Base-by-base conservation (phyloP, 2,329 filamentous ascomycete species). In the Penicillium sp. region DNA sequence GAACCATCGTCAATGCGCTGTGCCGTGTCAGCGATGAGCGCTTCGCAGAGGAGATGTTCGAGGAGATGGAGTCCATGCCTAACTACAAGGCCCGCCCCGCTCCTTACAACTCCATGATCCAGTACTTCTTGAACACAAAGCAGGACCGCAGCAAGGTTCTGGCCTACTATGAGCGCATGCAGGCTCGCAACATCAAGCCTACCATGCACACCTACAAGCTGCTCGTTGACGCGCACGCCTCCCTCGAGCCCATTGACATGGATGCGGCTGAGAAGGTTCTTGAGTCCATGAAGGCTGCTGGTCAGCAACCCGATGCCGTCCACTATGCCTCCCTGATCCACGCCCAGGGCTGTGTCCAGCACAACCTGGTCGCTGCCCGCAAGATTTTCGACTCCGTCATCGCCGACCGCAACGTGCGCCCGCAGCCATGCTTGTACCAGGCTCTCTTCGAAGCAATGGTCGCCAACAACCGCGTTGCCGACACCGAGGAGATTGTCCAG, bases 91-190 rank as follows among this genome's bases (percentile, higher is more conserved):
- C 95, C 42, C 89, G 95, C 10, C 93, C 95, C 26, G 95, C 95
- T 24, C 95, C 95, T 1, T 99, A 99, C 83, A 97, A 99, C 82
- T 96, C 91, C 77, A 90, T 99, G 87, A 99, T 99, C 87, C 95
- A 99, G 74, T 98, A 96, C 80, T 99, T 98, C 85, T 82, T 98
- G 65, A 96, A 91, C 56, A 98, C 93, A 54, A 98, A 98, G 85
- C 91, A 92, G 52, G 93, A 99, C 75, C 93, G 95, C 78, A 80
- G 83, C 74, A 98, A 98, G 85, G 93, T 97, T 5, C 83, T 99
- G 24, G 84, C 88, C 31, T 99, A 98, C 82, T 98, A 96, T 72
- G 89, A 96, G 76, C 90, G 93, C 61, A 98, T 99, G 95, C 87
- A 89, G 73, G 83, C 86, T 22, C 90, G 89, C 79, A 87, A 88